Evolutionary conservation across 306 rosid genomes (phyloP), one percentile per base, ranked within the genome.

Genomic region (Inga oerstediana): DNA sequence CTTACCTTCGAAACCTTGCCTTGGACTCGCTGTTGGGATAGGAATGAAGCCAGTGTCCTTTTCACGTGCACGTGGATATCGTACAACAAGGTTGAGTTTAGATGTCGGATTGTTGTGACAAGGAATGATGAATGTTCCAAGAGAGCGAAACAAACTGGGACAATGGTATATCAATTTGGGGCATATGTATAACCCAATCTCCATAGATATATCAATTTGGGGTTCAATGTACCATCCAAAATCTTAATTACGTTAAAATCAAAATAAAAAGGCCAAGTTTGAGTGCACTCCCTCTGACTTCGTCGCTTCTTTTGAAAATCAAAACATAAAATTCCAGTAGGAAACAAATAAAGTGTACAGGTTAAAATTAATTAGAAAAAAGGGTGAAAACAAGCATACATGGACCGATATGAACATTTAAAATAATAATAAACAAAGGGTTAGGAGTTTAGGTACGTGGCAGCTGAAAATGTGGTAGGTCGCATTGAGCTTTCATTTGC

Each of bases 401-500:
- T 7, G 22, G 12, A 54, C 61, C 7, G 4, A 3, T 8, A 61
- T 7, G 66, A 24, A 11, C 37, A 12, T 12, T 62, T 27, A 12
- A 0, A 27, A 62, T 61, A 24, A 30, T 58, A 68, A 68, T 16
- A 37, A 68, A 68, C 4, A 37, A 37, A 35, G 24, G 74, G 41
- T 78, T 59, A 48, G 73, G 78, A 48, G 54, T 67, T 67, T 67
- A 67, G 72, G 72, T 67, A 10, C 17, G 68, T 12, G 44, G 5
- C 19, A 13, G 72, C 22, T 14, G 43, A 65, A 65, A 72, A 75
- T 72, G 88, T 81, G 73, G 79, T 66, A 75, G 95, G 90, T 93
- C 72, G 80, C 66, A 85, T 85, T 80, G 86, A 82, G 83, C 88
- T 80, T 72, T 91, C 91, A 67, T 49, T 81, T 80, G 74, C 85